Evolutionary conservation across 2,329 filamentous ascomycete genomes (phyloP).

Genomic region (Aspergillus sp.): DNA sequence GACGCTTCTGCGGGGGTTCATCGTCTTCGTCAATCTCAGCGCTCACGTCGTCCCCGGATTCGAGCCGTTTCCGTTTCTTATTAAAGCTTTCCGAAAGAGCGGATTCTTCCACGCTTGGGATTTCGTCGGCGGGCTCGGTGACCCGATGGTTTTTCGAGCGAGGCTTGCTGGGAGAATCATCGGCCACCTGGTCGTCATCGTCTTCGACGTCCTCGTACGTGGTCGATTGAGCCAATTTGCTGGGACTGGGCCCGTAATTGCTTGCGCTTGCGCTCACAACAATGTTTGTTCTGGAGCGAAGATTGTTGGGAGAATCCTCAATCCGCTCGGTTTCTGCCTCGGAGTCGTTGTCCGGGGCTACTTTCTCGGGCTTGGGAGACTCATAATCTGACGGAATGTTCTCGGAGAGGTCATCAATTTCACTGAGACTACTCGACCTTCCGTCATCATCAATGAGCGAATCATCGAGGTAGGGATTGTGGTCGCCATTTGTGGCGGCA

Average conservation of each 20-base stretch:
- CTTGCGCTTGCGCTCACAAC: slow-evolving; percentile 59
- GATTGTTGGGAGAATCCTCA: slow-evolving; percentile 77
- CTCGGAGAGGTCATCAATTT: slow-evolving; percentile 78
- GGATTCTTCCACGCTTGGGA: slow-evolving; percentile 25
- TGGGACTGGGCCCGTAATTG: slow-evolving; percentile 67
- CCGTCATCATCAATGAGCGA: slow-evolving; percentile 58
- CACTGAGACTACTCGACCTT: slow-evolving; percentile 86
- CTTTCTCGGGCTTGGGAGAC: slow-evolving; percentile 50
- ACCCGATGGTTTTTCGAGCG: slow-evolving; percentile 35
- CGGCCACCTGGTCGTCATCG: slow-evolving; percentile 48
- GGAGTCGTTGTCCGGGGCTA: slow-evolving; percentile 66
- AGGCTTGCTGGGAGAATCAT: slow-evolving; percentile 42
- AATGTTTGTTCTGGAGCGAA: slow-evolving; percentile 60
- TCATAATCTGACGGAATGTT: slow-evolving; percentile 60
- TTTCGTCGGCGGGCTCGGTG: slow-evolving; percentile 20
- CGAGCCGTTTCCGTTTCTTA: slow-evolving; percentile 44
- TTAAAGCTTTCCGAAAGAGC: slow-evolving; percentile 31
- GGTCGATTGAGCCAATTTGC: slow-evolving; percentile 68
- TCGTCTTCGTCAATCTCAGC: slow-evolving; percentile 40
- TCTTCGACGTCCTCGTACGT: slow-evolving; percentile 49
- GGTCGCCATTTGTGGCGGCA: slow-evolving; percentile 37
- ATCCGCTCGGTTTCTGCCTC: slow-evolving; percentile 94
- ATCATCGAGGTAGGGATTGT: slow-evolving; percentile 41
- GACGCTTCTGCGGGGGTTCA: slow-evolving; percentile 42
- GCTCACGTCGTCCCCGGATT: slow-evolving; percentile 35